Evolutionary conservation across 192 early-diverging fungal species (phyloP).

Genomic region (Linnemannia schmuckeri): DNA sequence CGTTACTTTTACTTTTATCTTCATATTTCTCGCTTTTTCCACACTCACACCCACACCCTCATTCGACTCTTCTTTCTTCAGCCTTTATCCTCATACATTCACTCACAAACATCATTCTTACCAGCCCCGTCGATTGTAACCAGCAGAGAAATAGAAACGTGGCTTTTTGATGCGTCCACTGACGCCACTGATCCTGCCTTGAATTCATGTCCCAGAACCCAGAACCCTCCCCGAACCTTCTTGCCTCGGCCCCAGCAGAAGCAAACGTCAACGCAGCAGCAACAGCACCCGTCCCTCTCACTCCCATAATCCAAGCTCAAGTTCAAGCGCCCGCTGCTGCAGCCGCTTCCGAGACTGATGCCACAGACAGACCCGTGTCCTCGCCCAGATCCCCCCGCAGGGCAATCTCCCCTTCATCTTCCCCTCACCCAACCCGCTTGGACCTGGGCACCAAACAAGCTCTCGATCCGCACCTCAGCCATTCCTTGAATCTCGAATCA

Average conservation of each 20-base stretch:
- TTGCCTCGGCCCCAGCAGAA: constrained; percentile 27
- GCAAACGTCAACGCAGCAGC: constrained; percentile 1
- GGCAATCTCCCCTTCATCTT: background rate
- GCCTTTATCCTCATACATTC: background rate
- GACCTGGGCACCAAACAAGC: constrained; percentile 7
- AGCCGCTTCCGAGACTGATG: constrained; percentile 24
- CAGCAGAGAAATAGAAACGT: background rate
- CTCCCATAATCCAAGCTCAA: background rate
- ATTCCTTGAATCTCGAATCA: background rate
- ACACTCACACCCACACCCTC: background rate
- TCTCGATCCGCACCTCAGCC: background rate
- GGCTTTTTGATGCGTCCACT: background rate
- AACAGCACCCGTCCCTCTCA: background rate
- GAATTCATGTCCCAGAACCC: constrained; percentile 45
- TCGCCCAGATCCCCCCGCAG: background rate
- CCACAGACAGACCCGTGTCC: constrained; percentile 11
- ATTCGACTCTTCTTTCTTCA: background rate
- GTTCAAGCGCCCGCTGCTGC: constrained; percentile 11
- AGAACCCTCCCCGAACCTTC: constrained; percentile 19
- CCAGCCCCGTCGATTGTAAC: background rate
- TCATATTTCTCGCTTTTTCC: background rate
- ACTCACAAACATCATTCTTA: background rate
- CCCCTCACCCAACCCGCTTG: background rate
- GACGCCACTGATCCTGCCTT: constrained; percentile 10
- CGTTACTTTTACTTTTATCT: background rate